These are phyloP conservation scores for Colletotrichum nymphaeae DNA, from an alignment of 2,329 filamentous ascomycete genomes.

Conservation along the genomic window DNA sequence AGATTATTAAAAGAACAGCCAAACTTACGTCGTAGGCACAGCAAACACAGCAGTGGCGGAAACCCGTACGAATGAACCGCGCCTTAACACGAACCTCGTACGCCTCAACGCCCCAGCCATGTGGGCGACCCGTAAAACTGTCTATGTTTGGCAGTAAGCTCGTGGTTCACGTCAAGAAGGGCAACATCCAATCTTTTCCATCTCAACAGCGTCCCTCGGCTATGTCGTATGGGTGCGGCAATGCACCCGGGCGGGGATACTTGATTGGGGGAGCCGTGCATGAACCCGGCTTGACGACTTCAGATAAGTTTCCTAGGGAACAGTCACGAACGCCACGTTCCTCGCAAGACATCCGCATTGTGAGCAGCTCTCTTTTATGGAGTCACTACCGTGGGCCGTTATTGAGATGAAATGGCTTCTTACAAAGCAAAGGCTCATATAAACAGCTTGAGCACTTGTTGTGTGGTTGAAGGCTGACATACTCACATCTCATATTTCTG, in stretches of 20 bases:
- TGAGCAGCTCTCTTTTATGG: not conserved
- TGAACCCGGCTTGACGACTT: not conserved
- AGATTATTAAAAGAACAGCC: not conserved
- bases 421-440: not conserved
- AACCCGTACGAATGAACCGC: not conserved
- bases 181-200: not conserved
- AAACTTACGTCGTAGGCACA: not conserved
- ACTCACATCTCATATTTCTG: too few relatives aligned
- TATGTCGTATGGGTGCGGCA: not conserved
- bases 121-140: not conserved
- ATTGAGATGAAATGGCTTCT: not conserved
- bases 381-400: not conserved
- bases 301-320: not conserved
- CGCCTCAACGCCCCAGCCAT: not conserved
- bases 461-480: not conserved
- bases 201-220: not conserved
- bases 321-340: not conserved
- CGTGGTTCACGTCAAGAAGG: not conserved
- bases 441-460: not conserved
- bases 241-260: not conserved
- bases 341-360: not conserved
- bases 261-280: not conserved
- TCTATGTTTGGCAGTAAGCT: not conserved
- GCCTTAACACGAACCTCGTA: not conserved
- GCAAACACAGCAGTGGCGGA: not conserved